These are phyloP conservation scores for Aspergillus sp. DNA, from an alignment of 2,329 filamentous ascomycete genomes.

Conservation along the genomic window DNA sequence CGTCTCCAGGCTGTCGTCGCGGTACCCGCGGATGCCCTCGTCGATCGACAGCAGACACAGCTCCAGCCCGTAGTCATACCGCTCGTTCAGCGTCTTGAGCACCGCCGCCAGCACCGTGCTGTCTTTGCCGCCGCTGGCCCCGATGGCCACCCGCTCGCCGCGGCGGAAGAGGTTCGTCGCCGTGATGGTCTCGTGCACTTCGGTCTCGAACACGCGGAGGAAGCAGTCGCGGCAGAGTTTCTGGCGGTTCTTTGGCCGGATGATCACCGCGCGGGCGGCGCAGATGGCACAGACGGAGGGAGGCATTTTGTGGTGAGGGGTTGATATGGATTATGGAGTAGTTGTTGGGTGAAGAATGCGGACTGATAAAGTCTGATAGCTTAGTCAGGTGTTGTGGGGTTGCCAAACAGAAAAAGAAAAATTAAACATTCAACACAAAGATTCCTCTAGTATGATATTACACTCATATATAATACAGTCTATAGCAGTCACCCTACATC, in stretches of 20 bases:
- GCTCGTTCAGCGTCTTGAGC: conserved; percentile 88
- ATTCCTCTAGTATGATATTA: no score
- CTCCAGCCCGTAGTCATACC: conserved; percentile 81
- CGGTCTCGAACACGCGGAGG: conserved; percentile 80
- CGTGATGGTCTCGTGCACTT: conserved; percentile 92
- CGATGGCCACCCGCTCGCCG: conserved; percentile 88
- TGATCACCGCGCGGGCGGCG: conserved; percentile 77
- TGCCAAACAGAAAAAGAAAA: no score
- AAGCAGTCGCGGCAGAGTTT: conserved; percentile 93
- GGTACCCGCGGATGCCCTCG: conserved; percentile 94
- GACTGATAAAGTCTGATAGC: no score
- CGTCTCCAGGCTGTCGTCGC: conserved; percentile 93
- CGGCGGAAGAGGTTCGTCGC: conserved; percentile 75
- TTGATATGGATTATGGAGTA: not conserved
- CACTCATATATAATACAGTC: not conserved
- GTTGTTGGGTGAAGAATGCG: no score
- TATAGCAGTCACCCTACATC: conserved; percentile 59
- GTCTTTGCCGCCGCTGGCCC: conserved; percentile 95
- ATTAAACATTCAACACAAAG: no score
- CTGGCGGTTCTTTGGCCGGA: conserved; percentile 90
- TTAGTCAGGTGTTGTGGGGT: no score
- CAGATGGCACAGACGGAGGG: conserved; percentile 76
- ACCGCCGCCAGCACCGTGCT: conserved; percentile 94
- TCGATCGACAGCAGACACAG: conserved; percentile 88
- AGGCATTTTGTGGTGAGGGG: conserved; percentile 60